These are phyloP conservation scores for Curvularia verruculosa DNA, from an alignment of 2,329 filamentous ascomycete species.

Conservation along the genomic window DNA sequence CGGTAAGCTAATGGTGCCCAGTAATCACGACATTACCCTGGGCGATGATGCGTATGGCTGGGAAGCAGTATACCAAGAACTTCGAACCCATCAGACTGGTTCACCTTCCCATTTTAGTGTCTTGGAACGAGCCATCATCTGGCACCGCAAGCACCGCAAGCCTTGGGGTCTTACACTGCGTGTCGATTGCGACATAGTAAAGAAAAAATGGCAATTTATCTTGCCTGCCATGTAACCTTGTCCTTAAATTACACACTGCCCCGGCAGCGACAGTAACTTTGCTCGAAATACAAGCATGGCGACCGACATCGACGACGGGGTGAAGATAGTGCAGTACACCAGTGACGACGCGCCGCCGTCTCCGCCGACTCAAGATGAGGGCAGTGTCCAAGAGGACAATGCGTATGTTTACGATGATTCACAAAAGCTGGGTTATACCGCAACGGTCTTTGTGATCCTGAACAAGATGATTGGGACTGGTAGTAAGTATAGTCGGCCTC, in stretches of 20 bases:
- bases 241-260: background rate
- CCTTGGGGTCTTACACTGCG: constrained; percentile 28
- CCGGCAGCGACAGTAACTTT: background rate
- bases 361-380: constrained; percentile 28
- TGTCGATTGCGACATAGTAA: constrained; percentile 36
- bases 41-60: constrained; percentile 20
- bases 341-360: constrained; percentile 21
- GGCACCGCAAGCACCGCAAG: constrained; percentile 35
- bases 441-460: constrained; percentile 43
- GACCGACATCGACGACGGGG: constrained; percentile 27
- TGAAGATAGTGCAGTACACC: constrained; percentile 25
- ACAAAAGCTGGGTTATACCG: constrained; percentile 44
- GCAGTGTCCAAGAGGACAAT: constrained; percentile 40
- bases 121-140: constrained; percentile 19
- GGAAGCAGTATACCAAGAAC: constrained; percentile 31
- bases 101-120: constrained; percentile 39
- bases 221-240: constrained; percentile 26
- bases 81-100: constrained; percentile 18
- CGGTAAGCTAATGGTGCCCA: constrained; percentile 29
- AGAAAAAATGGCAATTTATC: constrained; percentile 13
- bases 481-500: constrained; percentile 23
- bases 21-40: constrained; percentile 36
- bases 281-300: constrained; percentile 23
- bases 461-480: constrained; percentile 43
- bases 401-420: constrained; percentile 42